Percentiles rank a stretch among this genome's conserved stretches.
phyloP scores from a whole-genome alignment of 768 basidiomycete species.

The Clitopilus hobsonii region DNA sequence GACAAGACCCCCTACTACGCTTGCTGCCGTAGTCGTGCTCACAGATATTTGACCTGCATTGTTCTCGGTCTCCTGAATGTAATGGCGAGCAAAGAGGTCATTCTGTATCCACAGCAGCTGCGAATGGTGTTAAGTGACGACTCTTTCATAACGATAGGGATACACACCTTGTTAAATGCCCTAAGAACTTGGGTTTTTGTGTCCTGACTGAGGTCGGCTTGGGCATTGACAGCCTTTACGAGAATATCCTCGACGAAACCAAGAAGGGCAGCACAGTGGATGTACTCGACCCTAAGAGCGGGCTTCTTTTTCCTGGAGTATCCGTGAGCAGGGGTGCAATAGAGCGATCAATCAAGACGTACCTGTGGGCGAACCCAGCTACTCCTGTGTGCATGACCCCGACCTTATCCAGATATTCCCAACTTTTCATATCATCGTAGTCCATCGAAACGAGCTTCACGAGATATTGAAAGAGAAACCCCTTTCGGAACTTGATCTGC shows the following conservation, averaged over 20 bases:
- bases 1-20: background rate
- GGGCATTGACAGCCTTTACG: constrained; percentile 33
- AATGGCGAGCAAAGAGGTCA: constrained; percentile 17
- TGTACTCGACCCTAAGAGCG: constrained; percentile 31
- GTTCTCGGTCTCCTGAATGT: constrained; percentile 1
- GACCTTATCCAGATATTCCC: constrained; percentile 45
- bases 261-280: constrained; percentile 34
- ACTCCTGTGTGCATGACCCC: constrained; percentile 47
- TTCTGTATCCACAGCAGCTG: constrained; percentile 50
- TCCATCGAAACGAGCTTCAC: constrained; percentile 38
- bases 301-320: constrained; percentile 19
- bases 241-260: constrained; percentile 44
- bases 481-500: constrained; percentile 43
- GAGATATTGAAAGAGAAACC: constrained; percentile 27
- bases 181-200: constrained; percentile 37
- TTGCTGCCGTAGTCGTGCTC: background rate
- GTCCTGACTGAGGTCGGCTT: constrained; percentile 29
- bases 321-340: background rate
- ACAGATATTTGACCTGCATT: background rate
- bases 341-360: constrained; percentile 1
- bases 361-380: constrained; percentile 39
- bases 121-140: background rate
- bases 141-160: background rate
- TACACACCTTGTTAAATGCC: constrained; percentile 39
- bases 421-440: constrained; percentile 34